Evolutionary conservation across 106 monocot genomes (phyloP).

Genomic region (Narthecium ossifragum): DNA sequence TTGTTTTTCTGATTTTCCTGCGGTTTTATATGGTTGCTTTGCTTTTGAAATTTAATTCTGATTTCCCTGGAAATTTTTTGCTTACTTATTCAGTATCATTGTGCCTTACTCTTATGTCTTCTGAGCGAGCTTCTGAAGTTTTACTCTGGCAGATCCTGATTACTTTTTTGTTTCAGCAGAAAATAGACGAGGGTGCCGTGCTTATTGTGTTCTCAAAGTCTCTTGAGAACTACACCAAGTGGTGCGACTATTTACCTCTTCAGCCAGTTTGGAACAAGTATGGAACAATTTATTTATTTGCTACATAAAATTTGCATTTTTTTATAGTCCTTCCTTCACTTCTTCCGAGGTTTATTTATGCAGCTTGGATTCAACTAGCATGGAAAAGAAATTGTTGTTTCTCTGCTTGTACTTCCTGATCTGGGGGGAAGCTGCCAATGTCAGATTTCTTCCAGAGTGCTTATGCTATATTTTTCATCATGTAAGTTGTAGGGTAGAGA

Average conservation of each 20-base stretch:
- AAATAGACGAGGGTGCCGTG: constrained; percentile 77
- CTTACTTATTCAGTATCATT: too few relatives aligned
- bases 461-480: constrained; percentile 97
- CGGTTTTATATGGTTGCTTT: too few relatives aligned
- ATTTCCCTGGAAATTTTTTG: too few relatives aligned
- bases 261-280: constrained; percentile 83
- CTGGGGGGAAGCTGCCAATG: constrained; percentile 92
- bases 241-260: constrained; percentile 86
- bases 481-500: constrained; percentile 54
- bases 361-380: constrained; percentile 49
- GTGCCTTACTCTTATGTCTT: too few relatives aligned
- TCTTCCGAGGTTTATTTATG: not conserved
- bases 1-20: too few relatives aligned
- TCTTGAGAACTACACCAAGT: constrained; percentile 87
- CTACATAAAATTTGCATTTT: not conserved
- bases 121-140: too few relatives aligned
- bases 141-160: too few relatives aligned
- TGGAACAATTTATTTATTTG: too few relatives aligned
- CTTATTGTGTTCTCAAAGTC: constrained; percentile 65
- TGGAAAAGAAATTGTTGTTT: constrained; percentile 77
- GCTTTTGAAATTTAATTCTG: too few relatives aligned
- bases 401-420: constrained; percentile 78
- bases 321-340: not conserved
- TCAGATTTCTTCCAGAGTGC: constrained; percentile 92
- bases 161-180: constrained; percentile 30